Percentiles rank a stretch among this genome's conserved stretches.
These are phyloP conservation scores for Tolypocladium ophioglossoides DNA, from an alignment of 2,329 filamentous ascomycete species.

Conservation along the genomic window DNA sequence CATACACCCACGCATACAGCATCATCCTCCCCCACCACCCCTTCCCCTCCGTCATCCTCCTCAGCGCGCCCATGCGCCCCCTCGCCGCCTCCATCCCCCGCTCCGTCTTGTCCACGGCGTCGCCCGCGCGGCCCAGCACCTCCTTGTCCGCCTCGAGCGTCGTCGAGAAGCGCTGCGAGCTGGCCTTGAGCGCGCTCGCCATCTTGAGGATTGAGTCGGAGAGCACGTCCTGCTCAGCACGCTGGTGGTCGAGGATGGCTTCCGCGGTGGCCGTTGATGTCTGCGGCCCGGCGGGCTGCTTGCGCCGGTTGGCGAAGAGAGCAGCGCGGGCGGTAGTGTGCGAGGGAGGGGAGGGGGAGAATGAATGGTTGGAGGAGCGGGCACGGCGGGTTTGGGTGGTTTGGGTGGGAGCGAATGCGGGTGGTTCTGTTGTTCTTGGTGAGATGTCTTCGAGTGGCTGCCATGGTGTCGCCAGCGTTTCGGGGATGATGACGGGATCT, in stretches of 20 bases:
- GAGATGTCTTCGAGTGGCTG: slow-evolving; percentile 3
- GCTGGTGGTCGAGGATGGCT: slow-evolving; percentile 64
- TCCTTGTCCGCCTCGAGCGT: slow-evolving; percentile 64
- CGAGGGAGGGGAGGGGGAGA: slow-evolving; percentile 10
- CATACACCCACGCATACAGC: slow-evolving; percentile 76
- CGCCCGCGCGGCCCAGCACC: slow-evolving; percentile 57
- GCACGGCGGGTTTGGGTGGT: slow-evolving; percentile 24
- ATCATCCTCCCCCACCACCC: slow-evolving; percentile 80
- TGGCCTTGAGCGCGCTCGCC: slow-evolving; percentile 66
- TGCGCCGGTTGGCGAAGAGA: slow-evolving; percentile 31
- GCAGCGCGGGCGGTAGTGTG: slow-evolving; percentile 29
- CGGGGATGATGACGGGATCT: background rate
- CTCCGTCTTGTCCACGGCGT: slow-evolving; percentile 69
- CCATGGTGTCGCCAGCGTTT: slow-evolving; percentile 2
- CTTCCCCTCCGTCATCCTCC: slow-evolving; percentile 74
- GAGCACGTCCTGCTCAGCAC: slow-evolving; percentile 71
- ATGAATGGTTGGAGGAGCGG: slow-evolving; percentile 13
- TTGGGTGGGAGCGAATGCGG: slow-evolving; percentile 13
- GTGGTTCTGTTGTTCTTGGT: slow-evolving; percentile 6
- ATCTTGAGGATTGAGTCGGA: slow-evolving; percentile 74
- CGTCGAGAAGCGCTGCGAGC: slow-evolving; percentile 59
- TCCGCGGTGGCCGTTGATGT: slow-evolving; percentile 49
- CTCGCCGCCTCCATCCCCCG: slow-evolving; percentile 66
- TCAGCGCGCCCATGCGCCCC: slow-evolving; percentile 65
- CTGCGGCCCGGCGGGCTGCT: slow-evolving; percentile 20